Conservation (phyloP, 768 basidiomycete species). For the Suillus subalutaceus region DNA sequence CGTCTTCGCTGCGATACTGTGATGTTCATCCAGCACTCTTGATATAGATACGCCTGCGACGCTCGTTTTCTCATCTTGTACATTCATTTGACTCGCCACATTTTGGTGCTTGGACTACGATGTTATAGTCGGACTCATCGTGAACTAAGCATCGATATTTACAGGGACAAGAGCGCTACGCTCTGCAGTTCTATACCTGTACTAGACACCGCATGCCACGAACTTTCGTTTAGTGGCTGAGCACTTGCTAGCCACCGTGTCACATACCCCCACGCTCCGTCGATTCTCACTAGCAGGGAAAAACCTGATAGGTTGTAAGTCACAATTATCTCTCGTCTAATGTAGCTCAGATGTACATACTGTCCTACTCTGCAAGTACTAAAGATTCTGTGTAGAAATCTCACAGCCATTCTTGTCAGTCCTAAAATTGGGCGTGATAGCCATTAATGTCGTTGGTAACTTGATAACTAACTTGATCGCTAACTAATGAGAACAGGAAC, state of each 20-base stretch:
- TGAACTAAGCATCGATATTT: neutral
- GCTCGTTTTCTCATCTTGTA: neutral
- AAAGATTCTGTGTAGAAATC: neutral
- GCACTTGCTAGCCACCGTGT: too few relatives aligned
- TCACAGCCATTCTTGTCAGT: neutral
- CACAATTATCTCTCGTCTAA: too few relatives aligned
- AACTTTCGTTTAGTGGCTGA: too few relatives aligned
- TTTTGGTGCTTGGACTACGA: too few relatives aligned
- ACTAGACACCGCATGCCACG: neutral
- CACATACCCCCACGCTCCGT: too few relatives aligned
- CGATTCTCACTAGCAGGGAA: too few relatives aligned
- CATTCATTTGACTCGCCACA: neutral
- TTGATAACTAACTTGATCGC: neutral
- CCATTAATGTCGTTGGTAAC: too few relatives aligned
- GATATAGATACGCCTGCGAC: neutral
- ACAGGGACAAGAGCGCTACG: neutral
- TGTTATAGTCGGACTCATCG: neutral
- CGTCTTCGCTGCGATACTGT: too few relatives aligned
- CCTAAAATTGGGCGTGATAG: neutral
- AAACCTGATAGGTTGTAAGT: too few relatives aligned
- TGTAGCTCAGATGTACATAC: neutral
- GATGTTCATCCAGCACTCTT: too few relatives aligned
- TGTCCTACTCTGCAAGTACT: neutral
- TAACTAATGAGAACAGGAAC: neutral
- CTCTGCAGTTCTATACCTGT: neutral